A percentile compares a stretch with the other conserved stretches of the same genome.
Conservation (phyloP, 202 grass and related monocot species). For the Zizania palustris region DNA sequence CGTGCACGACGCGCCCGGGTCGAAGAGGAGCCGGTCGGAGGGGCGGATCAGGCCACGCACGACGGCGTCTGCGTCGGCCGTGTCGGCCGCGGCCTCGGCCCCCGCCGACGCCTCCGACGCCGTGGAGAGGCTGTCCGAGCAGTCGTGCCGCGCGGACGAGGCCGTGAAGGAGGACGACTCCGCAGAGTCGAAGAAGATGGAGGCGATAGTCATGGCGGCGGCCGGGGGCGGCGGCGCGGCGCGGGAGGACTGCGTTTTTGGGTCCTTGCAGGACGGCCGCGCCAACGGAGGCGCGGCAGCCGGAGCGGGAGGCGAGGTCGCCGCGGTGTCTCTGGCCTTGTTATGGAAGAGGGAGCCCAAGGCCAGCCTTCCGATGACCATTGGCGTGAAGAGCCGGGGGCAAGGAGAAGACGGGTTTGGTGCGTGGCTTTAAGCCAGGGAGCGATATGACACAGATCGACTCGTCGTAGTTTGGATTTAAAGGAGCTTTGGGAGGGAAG, state of each 20-base stretch:
- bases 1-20: conserved; percentile 51
- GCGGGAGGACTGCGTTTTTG: conserved; percentile 47
- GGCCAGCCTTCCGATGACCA: conserved; percentile 52
- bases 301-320: background rate
- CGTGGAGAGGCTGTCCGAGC: conserved; percentile 61
- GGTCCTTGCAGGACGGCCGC: conserved; percentile 65
- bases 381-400: conserved; percentile 22
- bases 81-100: background rate
- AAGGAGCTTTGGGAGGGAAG: conserved; percentile 37
- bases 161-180: conserved; percentile 65
- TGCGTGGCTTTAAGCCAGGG: conserved; percentile 40
- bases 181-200: conserved; percentile 56
- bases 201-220: conserved; percentile 32
- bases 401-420: conserved; percentile 11
- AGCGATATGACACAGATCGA: conserved; percentile 16
- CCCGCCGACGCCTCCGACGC: conserved; percentile 46
- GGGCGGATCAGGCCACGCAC: conserved; percentile 46
- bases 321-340: conserved; percentile 43
- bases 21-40: conserved; percentile 77
- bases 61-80: conserved; percentile 48
- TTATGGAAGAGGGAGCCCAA: conserved; percentile 55
- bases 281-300: conserved; percentile 36
- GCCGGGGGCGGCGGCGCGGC: background rate
- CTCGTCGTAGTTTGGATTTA: conserved; percentile 39
- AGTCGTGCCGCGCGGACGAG: conserved; percentile 54